A percentile compares a stretch with the other conserved stretches of the same genome.
These are phyloP conservation scores for Alternaria rosae DNA, from an alignment of 2,329 filamentous ascomycete genomes.

Conservation along the genomic window DNA sequence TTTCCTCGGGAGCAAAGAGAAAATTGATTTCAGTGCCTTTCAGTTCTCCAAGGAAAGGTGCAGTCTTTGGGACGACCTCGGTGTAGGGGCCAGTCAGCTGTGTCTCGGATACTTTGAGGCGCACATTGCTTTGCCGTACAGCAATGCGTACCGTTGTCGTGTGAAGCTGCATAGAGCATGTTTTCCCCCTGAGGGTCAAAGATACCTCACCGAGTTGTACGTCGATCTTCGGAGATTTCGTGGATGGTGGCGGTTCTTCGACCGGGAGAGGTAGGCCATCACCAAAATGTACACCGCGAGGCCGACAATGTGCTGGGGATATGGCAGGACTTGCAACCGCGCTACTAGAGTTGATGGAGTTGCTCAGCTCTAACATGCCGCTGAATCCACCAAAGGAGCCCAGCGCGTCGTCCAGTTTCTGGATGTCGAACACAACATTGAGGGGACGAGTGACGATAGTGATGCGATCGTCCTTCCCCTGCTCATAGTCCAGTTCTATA, in stretches of 20 bases:
- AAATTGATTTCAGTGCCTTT: constrained; percentile 74
- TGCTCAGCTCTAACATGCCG: constrained; percentile 86
- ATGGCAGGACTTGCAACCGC: constrained; percentile 53
- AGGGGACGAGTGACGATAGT: constrained; percentile 80
- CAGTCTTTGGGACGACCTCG: constrained; percentile 60
- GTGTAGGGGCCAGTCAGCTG: constrained; percentile 75
- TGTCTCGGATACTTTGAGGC: constrained; percentile 77
- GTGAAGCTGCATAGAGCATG: constrained; percentile 75
- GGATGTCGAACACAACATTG: constrained; percentile 77
- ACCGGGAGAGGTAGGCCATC: constrained; percentile 47
- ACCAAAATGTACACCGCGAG: constrained; percentile 66
- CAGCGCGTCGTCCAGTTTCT: constrained; percentile 83
- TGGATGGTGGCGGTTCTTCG: constrained; percentile 19
- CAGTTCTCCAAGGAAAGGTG: constrained; percentile 70
- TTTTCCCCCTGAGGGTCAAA: constrained; percentile 78
- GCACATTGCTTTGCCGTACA: constrained; percentile 74
- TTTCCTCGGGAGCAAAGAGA: constrained; percentile 73
- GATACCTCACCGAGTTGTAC: constrained; percentile 77
- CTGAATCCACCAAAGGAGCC: constrained; percentile 90
- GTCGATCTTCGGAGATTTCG: constrained; percentile 69
- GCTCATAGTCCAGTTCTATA: constrained; percentile 43
- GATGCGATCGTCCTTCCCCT: constrained; percentile 49
- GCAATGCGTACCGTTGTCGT: constrained; percentile 85
- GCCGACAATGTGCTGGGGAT: constrained; percentile 38
- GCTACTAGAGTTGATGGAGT: constrained; percentile 79